Base-by-base conservation (phyloP, 306 rosid species). In the Glycine latifolia region DNA sequence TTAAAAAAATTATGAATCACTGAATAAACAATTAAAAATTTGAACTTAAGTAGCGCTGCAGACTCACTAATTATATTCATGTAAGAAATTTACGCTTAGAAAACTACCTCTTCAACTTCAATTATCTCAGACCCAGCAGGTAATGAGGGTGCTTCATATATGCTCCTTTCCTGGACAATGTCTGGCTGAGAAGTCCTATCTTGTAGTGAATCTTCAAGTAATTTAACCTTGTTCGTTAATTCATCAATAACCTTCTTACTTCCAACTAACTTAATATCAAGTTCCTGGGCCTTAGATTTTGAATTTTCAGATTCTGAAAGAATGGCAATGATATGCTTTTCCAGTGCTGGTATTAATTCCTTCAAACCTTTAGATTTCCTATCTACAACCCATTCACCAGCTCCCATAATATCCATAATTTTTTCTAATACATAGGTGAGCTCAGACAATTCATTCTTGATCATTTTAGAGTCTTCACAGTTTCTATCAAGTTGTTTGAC, bases 51-150 rank as follows among this genome's bases (percentile, higher is more conserved):
- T 7, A 35, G 15, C 63, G 37, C 52, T 8, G 43, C 43, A n/a
- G 43, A 53, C 47, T 56, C 71, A 13, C 70, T 43, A 55, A 14
- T 41, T 65, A 69, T 61, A 62, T 31, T 67, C 47, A 56, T 81
- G 49, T 41, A 72, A 83, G 31, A 58, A 78, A 76, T 43, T 67
- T 39, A 82, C 16, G 58, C 35, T 61, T 3, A 66, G 78, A 71
- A 80, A 86, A 71, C 87, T 90, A 66, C 92, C 89, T 93, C 99
- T 88, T 96, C 98, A 83, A 96, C 88, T 85, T 96, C 99, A 49
- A 94, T 89, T 85, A 93, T 96, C 87, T 93, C 99, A 41, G 99
- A 88, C 35, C 91, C 92, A 37, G 87, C 66, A 43, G 93, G 89
- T 79, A 91, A 41, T 1, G 92, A 74, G 31, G 31, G 31, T 26